Percentiles rank a stretch among this genome's conserved stretches.
phyloP scores from a whole-genome alignment of 1,284 basidiomycete species.

The Ceratorhiza oryzae-sativae region DNA sequence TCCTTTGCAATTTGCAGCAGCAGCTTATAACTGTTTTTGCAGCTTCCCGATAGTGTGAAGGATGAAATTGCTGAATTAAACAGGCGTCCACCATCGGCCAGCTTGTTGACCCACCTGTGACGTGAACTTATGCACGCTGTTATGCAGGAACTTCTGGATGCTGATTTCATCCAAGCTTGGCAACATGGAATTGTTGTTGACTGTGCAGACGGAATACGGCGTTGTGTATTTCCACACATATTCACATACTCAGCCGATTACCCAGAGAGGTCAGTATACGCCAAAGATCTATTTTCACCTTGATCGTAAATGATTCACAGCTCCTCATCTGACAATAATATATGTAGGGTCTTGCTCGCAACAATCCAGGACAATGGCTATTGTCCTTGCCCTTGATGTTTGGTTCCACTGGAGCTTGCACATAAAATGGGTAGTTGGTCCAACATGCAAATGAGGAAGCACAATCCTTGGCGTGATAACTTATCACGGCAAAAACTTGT shows the following conservation, averaged over 20 bases:
- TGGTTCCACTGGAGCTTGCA: constrained; percentile 5
- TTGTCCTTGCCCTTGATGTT: constrained; percentile 37
- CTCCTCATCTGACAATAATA: not conserved
- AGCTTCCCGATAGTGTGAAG: constrained; percentile 3
- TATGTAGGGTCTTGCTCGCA: constrained; percentile 20
- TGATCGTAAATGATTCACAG: not conserved
- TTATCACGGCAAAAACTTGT: not conserved
- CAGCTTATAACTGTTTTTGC: not conserved
- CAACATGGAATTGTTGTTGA: constrained; percentile 48
- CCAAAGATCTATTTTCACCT: not conserved
- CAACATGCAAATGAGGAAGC: constrained; percentile 42
- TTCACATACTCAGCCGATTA: constrained; percentile 52
- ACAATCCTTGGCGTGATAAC: constrained; percentile 2
- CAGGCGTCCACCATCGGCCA: constrained; percentile 25
- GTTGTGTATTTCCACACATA: constrained; percentile 47
- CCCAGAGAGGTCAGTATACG: constrained; percentile 50
- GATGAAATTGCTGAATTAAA: not conserved
- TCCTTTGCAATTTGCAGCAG: not conserved
- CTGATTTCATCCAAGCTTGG: constrained; percentile 50
- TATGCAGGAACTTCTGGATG: constrained; percentile 47
- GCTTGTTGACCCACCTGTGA: constrained; percentile 47
- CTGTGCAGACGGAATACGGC: constrained; percentile 48
- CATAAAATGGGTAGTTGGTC: constrained; percentile 33
- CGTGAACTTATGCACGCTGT: constrained; percentile 51
- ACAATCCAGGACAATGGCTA: constrained; percentile 13